phyloP scores from a whole-genome alignment of 2,329 filamentous ascomycete species.

The Talaromyces sp. region DNA sequence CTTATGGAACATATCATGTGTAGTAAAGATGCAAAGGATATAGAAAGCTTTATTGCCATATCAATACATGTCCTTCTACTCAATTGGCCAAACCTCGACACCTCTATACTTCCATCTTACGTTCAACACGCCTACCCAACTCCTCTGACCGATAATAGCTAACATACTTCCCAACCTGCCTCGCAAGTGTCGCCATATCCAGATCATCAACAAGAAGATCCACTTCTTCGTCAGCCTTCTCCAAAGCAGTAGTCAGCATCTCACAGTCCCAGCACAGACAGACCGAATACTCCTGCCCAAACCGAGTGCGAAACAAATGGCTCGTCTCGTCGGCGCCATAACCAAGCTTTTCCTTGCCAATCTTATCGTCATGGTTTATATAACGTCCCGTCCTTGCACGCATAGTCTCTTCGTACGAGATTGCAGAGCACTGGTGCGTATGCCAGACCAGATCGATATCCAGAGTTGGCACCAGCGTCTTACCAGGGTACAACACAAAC shows the following conservation, averaged over 20 bases:
- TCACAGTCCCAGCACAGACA: slow-evolving; percentile 27
- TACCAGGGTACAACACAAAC: slow-evolving; percentile 30
- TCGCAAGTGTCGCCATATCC: neutral
- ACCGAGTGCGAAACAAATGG: slow-evolving; percentile 32
- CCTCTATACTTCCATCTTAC: neutral
- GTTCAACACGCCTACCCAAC: neutral
- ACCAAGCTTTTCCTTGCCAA: slow-evolving; percentile 29
- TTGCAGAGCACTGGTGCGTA: slow-evolving; percentile 43
- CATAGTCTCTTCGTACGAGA: slow-evolving; percentile 27
- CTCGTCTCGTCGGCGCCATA: slow-evolving; percentile 33
- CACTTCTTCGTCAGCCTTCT: neutral
- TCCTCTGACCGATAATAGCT: neutral
- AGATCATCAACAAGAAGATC: neutral
- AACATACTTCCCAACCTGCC: neutral
- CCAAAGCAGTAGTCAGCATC: slow-evolving; percentile 4
- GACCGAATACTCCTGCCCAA: slow-evolving; percentile 37
- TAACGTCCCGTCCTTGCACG: slow-evolving; percentile 25
- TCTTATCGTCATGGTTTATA: slow-evolving; percentile 45
- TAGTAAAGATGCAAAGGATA: neutral
- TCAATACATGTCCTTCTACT: neutral
- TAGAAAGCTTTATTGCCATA: neutral
- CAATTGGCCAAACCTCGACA: neutral
- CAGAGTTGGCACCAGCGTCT: slow-evolving; percentile 41
- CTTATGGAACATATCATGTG: neutral
- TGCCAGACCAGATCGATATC: slow-evolving; percentile 49